Conservation (phyloP, 1,139 yeast genomes). For the Candida sojae region DNA sequence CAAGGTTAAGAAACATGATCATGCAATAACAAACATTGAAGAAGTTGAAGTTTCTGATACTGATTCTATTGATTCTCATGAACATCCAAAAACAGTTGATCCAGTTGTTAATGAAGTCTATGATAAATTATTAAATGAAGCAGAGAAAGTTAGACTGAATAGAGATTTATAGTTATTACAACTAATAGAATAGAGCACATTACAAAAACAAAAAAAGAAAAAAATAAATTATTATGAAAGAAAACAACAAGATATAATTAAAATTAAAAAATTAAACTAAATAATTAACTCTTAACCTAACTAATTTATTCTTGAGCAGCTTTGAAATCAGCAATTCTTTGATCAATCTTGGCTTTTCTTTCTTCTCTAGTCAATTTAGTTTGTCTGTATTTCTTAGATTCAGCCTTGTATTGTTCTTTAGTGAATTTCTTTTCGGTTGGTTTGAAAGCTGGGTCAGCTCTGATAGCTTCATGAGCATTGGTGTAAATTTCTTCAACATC, state of each 20-base stretch:
- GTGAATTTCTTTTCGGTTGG: conserved; percentile 92
- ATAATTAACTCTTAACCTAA: neutral
- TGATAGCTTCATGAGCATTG: conserved; percentile 93
- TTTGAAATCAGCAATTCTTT: conserved; percentile 87
- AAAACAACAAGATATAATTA: neutral
- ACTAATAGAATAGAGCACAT: neutral
- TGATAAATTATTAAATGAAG: conserved; percentile 67
- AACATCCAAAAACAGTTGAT: conserved; percentile 26
- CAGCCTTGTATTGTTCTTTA: conserved; percentile 98
- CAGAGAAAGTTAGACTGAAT: conserved; percentile 57
- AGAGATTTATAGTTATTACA: conserved; percentile 6
- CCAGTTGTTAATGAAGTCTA: conserved; percentile 65
- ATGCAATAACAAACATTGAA: conserved; percentile 1
- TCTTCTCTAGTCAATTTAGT: conserved; percentile 87
- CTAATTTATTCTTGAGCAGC: conserved; percentile 34
- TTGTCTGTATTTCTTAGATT: conserved; percentile 89
- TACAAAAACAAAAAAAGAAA: conserved; percentile 1
- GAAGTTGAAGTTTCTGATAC: conserved; percentile 16
- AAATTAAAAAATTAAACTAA: neutral
- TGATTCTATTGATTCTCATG: conserved; percentile 18
- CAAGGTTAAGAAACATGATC: conserved; percentile 1
- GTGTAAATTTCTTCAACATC: conserved; percentile 93
- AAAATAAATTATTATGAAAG: neutral
- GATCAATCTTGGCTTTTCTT: conserved; percentile 86
- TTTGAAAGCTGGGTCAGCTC: conserved; percentile 93